phyloP scores from a whole-genome alignment of 805 yeast genomes.

The Brettanomyces bruxellensis region DNA sequence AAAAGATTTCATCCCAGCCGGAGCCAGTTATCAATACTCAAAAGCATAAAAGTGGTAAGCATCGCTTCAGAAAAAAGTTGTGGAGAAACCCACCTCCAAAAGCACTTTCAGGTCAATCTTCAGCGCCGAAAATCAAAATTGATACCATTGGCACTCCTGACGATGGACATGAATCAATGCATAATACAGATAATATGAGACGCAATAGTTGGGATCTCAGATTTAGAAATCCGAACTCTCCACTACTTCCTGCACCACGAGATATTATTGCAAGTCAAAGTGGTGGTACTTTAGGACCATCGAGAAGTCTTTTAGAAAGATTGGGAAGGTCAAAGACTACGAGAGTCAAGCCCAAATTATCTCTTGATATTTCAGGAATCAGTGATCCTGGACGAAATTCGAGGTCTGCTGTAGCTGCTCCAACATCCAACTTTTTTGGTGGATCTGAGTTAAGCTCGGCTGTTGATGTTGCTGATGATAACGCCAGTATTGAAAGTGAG shows the following conservation, averaged over 20 bases:
- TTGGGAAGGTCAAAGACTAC: background rate
- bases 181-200: no score
- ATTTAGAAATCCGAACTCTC: background rate
- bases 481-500: slow-evolving; percentile 8
- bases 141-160: no score
- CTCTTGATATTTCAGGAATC: background rate
- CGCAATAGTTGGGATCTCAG: no score
- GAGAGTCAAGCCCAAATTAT: slow-evolving; percentile 1
- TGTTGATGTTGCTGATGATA: slow-evolving; percentile 6
- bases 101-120: no score
- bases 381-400: no score
- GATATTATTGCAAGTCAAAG: background rate
- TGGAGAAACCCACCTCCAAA: no score
- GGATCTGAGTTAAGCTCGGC: background rate
- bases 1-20: no score
- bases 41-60: no score
- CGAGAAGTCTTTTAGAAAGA: background rate
- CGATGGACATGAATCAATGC: no score
- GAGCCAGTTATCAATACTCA: no score
- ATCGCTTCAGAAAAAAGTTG: no score
- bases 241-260: background rate
- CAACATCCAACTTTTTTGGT: background rate
- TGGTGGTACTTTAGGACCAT: slow-evolving; percentile 1
- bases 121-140: no score
- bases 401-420: background rate